Evolutionary conservation across 768 basidiomycete species (phyloP), one percentile per base, ranked within the genome.

Genomic region (Coprinopsis strossmayeri): DNA sequence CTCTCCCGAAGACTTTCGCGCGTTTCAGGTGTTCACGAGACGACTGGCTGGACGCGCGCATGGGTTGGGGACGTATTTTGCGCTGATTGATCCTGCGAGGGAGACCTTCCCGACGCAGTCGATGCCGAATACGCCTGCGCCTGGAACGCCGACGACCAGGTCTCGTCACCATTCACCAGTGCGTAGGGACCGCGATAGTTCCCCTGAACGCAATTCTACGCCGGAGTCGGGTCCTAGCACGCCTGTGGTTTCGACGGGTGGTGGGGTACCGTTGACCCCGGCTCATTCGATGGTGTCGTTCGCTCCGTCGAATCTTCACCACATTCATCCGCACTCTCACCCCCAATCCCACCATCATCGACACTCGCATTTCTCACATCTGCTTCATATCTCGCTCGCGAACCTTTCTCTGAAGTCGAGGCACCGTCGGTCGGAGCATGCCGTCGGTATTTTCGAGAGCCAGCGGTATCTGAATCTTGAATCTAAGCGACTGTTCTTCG

Each of bases 391-490:
- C 9, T 69, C 72, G 5, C 57, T 75, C 17, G 58, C 72, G 30
- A 69, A 70, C 45, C 49, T 70, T 7, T 60, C 74, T 0, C 52
- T 69, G 13, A 58, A 61, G 26, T 65, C 56, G 25, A 48, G 53
- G 9, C 48, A 53, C 38, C 50, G 59, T 25, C 68, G 62, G 53
- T 55, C 53, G 18, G 81, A 87, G 56, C 66, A 71, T 24, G 75
- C 75, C 0, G 87, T 88, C 0, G 87, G 84, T 1, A 78, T 85
- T 12, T 88, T 88, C 51, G 86, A 88, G 65, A 77, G 77, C 2
- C 79, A 86, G 55, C 64, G 77, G 24, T 88, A 87, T 59, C 66
- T 87, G 49, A 77, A 87, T 53, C 66, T 88, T 2, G 85, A 88
- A 58, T 73, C 76, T 23, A 74, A 64, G 25, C 63, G 74, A 32